phyloP scores from a whole-genome alignment of 2,329 filamentous ascomycete species.

The Aureobasidium leucospermi region DNA sequence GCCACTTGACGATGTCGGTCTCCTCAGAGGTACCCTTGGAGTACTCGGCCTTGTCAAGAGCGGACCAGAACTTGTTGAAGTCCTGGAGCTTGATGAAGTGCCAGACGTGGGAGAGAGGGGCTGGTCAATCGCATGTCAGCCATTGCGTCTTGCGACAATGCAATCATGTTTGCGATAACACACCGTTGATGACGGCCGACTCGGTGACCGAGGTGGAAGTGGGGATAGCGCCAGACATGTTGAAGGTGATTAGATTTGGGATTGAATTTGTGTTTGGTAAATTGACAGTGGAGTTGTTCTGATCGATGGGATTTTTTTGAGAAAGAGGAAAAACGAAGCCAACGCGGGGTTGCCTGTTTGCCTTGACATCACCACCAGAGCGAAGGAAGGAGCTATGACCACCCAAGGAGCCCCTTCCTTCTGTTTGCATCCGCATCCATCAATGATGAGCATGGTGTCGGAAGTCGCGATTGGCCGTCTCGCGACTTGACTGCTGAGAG shows the following conservation, averaged over 20 bases:
- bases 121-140: constrained; percentile 22
- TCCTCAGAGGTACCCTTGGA: constrained; percentile 56
- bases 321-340: background rate
- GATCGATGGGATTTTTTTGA: background rate
- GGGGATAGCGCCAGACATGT: constrained; percentile 41
- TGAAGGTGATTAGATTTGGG: constrained; percentile 7
- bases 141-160: background rate
- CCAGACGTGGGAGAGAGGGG: constrained; percentile 60
- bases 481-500: too few relatives aligned
- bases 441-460: too few relatives aligned
- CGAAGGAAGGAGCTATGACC: constrained; percentile 7
- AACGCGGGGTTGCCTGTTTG: constrained; percentile 3
- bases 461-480: too few relatives aligned
- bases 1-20: constrained; percentile 62
- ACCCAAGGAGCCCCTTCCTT: background rate
- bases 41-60: constrained; percentile 54
- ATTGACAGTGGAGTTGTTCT: background rate
- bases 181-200: constrained; percentile 55
- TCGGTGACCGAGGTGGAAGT: constrained; percentile 60
- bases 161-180: background rate
- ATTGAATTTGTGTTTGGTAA: background rate
- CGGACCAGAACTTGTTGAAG: constrained; percentile 61
- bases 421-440: background rate
- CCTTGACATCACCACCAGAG: background rate
- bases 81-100: constrained; percentile 67